Evolutionary conservation across 192 early-diverging fungal genomes (phyloP).

Genomic region (Geranomyces variabilis): DNA sequence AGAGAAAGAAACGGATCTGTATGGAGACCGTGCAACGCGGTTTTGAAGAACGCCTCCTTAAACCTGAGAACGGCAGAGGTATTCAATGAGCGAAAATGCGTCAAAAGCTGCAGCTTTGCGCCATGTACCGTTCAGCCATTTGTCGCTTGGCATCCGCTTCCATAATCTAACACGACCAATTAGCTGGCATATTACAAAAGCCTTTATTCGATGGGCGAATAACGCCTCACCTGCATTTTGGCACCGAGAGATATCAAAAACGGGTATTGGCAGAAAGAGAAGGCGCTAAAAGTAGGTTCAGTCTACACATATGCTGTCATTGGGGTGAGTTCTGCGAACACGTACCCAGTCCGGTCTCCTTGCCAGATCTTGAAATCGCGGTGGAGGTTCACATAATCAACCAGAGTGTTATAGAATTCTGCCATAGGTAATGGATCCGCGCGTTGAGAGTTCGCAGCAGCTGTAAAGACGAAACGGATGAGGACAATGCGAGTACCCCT

Average conservation of each 20-base stretch:
- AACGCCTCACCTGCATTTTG: conserved; percentile 48
- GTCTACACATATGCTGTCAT: neutral
- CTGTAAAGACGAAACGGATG: conserved; percentile 31
- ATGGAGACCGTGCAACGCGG: conserved; percentile 44
- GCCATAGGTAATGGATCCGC: conserved; percentile 63
- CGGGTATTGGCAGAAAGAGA: conserved; percentile 63
- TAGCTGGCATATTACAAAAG: too few relatives aligned
- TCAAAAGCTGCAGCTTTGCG: neutral
- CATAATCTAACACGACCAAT: conserved; percentile 34
- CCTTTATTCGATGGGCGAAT: neutral
- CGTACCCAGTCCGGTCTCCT: conserved; percentile 50
- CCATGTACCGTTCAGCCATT: conserved; percentile 40
- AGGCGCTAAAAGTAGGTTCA: conserved; percentile 20
- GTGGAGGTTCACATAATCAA: conserved; percentile 55
- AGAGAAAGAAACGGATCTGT: conserved; percentile 59
- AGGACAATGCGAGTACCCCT: neutral
- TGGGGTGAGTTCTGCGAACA: neutral
- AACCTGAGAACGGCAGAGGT: conserved; percentile 14
- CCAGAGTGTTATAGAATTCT: conserved; percentile 81
- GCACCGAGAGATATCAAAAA: conserved; percentile 57
- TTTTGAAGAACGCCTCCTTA: conserved; percentile 51
- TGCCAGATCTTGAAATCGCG: conserved; percentile 55
- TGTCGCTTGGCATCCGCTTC: conserved; percentile 48
- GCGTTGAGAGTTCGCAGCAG: conserved; percentile 73
- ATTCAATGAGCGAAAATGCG: neutral